Conservation (phyloP, 164 flowering plant species). For the Chloranthus sessilifolius region DNA sequence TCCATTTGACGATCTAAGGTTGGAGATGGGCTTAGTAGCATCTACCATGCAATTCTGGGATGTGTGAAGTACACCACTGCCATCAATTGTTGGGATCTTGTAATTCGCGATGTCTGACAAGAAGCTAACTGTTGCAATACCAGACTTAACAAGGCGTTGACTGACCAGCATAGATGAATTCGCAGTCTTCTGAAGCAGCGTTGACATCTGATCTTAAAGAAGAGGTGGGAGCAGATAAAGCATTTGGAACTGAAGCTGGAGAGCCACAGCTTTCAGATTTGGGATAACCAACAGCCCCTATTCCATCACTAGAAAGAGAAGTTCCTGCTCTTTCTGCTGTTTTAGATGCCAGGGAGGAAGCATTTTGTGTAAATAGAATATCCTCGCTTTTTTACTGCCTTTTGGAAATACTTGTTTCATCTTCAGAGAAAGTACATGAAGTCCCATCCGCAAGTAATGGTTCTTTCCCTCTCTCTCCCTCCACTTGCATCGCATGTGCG, state of each 20-base stretch:
- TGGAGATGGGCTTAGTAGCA: constrained; percentile 31
- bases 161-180: constrained; percentile 34
- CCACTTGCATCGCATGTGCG: too few species aligned
- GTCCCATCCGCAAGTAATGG: constrained; percentile 75
- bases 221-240: constrained; percentile 25
- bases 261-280: constrained; percentile 25
- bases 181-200: constrained; percentile 21
- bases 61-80: constrained; percentile 25
- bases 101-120: constrained; percentile 56
- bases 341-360: constrained; percentile 33
- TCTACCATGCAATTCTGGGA: constrained; percentile 44
- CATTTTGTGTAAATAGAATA: constrained; percentile 23
- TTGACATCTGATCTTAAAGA: constrained; percentile 20
- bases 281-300: constrained; percentile 18
- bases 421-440: constrained; percentile 70
- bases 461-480: too few species aligned
- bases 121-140: constrained; percentile 61
- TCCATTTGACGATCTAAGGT: constrained; percentile 33
- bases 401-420: constrained; percentile 54
- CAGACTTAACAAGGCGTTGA: constrained; percentile 63
- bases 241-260: constrained; percentile 32
- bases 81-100: constrained; percentile 50
- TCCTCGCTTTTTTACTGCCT: constrained; percentile 35
- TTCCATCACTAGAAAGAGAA: constrained; percentile 27
- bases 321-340: constrained; percentile 31